Evolutionary conservation across 2,329 filamentous ascomycete genomes (phyloP), one percentile per base, ranked within the genome.

Genomic region (Escovopsis sp.): DNA sequence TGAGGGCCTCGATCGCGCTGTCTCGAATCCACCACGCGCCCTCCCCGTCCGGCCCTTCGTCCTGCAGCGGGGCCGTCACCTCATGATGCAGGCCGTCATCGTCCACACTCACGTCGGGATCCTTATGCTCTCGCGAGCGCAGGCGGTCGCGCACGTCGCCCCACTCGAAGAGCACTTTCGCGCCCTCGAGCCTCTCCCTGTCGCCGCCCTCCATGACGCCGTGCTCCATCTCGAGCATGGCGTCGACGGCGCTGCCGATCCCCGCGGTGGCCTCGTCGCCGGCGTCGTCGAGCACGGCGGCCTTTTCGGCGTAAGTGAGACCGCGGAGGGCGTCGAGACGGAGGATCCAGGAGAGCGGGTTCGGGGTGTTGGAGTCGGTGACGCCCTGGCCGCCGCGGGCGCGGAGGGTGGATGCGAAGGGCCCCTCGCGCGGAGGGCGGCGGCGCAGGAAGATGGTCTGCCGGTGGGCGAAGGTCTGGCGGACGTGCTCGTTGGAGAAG

Each of bases 361-460:
- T 51, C 8, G 51, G 40, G 14, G 47, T 46, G 25, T 51, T 49
- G 4, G 46, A 43, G 23, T 48, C 50, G 8, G n/a, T n/a, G n/a
- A n/a, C n/a, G n/a, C n/a, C n/a, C n/a, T n/a, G n/a, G 41, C 43
- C 55, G 38, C 80, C 82, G 19, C 92, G 65, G 0, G 82, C 81
- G 3, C 77, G 69, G 12, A 93, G 65, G 0, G 84, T 84, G 0
- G 81, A 76, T 5, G 72, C 66, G 52, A 94, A 93, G 8, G 72
- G 68, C 7, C 67, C 69, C 44, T 82, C 79, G 43, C 73, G 70
- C 28, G 75, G 66, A 12, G 78, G 70, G 36, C 85, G 73, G 13
- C 80, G 68, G 14, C 80, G 72, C 4, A 94, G 73, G 48, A 76
- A 77, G 29, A 94, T 61, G 2, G 73, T 81, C 46, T 92, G 84